phyloP scores from a whole-genome alignment of 139 green algal species.

The Chlorella sp. region DNA sequence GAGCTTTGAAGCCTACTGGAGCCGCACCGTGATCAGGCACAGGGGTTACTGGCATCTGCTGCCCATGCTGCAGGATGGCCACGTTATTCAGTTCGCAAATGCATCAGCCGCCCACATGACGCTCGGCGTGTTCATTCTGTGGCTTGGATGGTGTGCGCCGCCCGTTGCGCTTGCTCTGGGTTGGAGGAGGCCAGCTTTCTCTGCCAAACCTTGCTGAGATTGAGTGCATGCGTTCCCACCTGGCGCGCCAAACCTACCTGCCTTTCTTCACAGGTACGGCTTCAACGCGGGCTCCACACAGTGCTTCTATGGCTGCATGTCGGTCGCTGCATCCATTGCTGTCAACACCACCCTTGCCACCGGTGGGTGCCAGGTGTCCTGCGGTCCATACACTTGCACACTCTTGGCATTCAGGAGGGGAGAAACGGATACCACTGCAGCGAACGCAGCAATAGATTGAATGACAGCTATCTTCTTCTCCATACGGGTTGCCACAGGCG shows the following conservation, averaged over 20 bases:
- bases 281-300: conserved; percentile 80
- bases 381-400: no score
- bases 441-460: no score
- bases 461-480: no score
- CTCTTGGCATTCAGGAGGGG: no score
- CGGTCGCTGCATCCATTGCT: conserved; percentile 52
- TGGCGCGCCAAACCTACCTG: not conserved
- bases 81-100: conserved; percentile 24
- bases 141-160: conserved; percentile 74
- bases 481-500: conserved; percentile 39
- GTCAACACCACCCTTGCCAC: conserved; percentile 77
- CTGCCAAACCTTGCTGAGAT: no score
- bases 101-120: conserved; percentile 35
- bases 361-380: not conserved
- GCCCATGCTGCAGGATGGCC: conserved; percentile 9
- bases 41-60: not conserved
- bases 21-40: no score
- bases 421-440: no score
- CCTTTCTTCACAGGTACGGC: conserved; percentile 57
- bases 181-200: no score
- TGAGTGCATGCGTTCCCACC: no score
- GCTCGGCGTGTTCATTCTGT: conserved; percentile 82
- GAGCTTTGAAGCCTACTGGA: no score
- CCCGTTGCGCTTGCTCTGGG: no score
- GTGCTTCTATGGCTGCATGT: conserved; percentile 44